Evolutionary conservation across 2,329 filamentous ascomycete species (phyloP), one percentile per base, ranked within the genome.

Genomic region (Hymenoscyphus infarciens): DNA sequence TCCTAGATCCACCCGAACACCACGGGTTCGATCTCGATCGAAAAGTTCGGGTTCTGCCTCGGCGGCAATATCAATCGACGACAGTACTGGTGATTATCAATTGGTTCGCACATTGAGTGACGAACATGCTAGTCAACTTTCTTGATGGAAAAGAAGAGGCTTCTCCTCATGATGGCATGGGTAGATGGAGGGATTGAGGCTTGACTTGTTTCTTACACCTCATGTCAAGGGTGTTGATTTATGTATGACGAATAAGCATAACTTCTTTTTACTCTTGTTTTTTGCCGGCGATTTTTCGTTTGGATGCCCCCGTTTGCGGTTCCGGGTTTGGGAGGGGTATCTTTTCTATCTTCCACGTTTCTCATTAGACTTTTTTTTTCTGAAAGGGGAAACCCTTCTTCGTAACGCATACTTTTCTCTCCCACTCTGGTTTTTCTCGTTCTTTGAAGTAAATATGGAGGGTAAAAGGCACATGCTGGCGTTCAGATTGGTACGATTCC

Each of bases 121-220:
- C 61, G 70, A 72, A 31, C 66, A 69, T 52, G 69, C 69, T 54
- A 72, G 66, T 63, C 66, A 69, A 63, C 66, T 72, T 61, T 72
- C 70, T 59, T 73, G 56, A 71, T 2, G 8, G 22, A 2, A 35
- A 33, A 33, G 8, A 35, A 11, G 33, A 35, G 33, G 8, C 33
- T 35, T 35, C 33, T 35, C 33, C 10, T 35, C 33, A 35, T 13
- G 33, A 35, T 35, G 33, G 33, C 10, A 15, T 11, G 33, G 33
- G 13, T 35, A 13, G 33, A 35, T 11, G 33, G 13, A 15, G 33
- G 33, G 33, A n/a, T 35, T 11, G 33, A 35, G n/a, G n/a, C n/a
- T n/a, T n/a, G n/a, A n/a, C n/a, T 35, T 35, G 13, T 10, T 35
- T 35, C 13, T 35, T 35, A 35, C 33, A 35, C 33, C 33, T 35